Base-by-base conservation (phyloP, 1,284 basidiomycete species). In the Wolfiporia cocos region DNA sequence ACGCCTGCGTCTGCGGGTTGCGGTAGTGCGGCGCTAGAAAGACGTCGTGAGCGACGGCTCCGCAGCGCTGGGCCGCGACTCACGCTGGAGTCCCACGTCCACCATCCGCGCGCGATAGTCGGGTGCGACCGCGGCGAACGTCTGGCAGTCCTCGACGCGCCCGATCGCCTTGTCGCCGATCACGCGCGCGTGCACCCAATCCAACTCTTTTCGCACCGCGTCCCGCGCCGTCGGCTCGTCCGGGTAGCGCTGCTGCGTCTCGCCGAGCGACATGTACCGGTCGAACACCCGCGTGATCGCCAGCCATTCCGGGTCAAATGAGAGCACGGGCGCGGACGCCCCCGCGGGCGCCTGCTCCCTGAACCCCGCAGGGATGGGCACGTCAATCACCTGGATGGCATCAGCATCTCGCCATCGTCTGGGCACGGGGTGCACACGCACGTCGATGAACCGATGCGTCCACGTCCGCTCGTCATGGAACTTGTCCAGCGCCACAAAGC, bases 401-500 rank as follows among this genome's bases (percentile, higher is more conserved):
- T 40, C 3, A 24, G 17, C 23, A 14, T 29, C n/a, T n/a, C n/a
- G n/a, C n/a, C n/a, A n/a, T n/a, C n/a, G n/a, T n/a, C n/a, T n/a
- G n/a, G n/a, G n/a, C n/a, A n/a, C n/a, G n/a, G n/a, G 9, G 32
- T 33, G 17, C 7, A 17, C 17, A 33, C 9, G 10, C 28, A 29
- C 9, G n/a, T n/a, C n/a, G n/a, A n/a, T n/a, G n/a, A n/a, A n/a
- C n/a, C n/a, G n/a, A n/a, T n/a, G n/a, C n/a, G n/a, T n/a, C n/a
- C n/a, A n/a, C 88, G 77, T 37, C 87, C 76, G 9, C 71, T 73
- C 0, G 86, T 83, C 1, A 93, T n/a, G 74, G 55, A 93, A 97
- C 62, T 99, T 98, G 67, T 96, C 92, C 3, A 99, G 69, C 1
- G 95, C 93, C 10, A 99, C 66, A 63, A 99, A 99, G 39, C 73